phyloP scores from a whole-genome alignment of 352 stramenopile species.

The Globisporangium radiosum region DNA sequence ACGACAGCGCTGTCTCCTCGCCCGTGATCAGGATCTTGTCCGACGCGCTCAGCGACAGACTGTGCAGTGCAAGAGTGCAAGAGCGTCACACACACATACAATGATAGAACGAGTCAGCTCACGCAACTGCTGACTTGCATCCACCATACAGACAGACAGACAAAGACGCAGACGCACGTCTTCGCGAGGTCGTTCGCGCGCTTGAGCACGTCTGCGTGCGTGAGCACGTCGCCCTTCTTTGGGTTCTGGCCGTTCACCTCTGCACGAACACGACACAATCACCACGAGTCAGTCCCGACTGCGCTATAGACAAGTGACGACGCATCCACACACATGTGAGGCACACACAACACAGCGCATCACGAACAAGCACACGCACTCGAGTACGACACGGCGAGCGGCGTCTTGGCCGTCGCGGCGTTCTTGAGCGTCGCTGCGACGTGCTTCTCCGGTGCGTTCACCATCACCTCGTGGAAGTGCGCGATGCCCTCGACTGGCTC shows the following conservation, averaged over 20 bases:
- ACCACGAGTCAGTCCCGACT: conserved; percentile 1
- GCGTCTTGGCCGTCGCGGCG: conserved; percentile 60
- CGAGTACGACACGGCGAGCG: conserved; percentile 68
- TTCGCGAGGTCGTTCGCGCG: conserved; percentile 58
- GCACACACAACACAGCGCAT: too few relatives aligned
- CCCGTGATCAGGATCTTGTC: conserved; percentile 84
- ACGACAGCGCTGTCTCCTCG: conserved; percentile 54
- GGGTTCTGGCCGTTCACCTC: conserved; percentile 70
- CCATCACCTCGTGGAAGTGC: conserved; percentile 72
- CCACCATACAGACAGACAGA: conserved; percentile 1
- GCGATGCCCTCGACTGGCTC: conserved; percentile 67
- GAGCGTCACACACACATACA: not conserved
- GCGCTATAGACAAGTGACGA: too few relatives aligned
- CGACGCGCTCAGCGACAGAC: conserved; percentile 55
- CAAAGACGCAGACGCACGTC: conserved; percentile 30
- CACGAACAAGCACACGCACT: conserved; percentile 31
- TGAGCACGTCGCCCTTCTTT: conserved; percentile 74
- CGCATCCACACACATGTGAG: too few relatives aligned
- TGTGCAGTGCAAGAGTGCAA: conserved; percentile 12
- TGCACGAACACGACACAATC: conserved; percentile 16
- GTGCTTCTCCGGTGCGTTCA: conserved; percentile 73
- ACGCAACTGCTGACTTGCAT: not conserved
- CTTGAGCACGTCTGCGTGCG: conserved; percentile 79
- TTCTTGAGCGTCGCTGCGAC: conserved; percentile 52
- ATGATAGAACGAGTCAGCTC: not conserved